These are phyloP conservation scores for Neofusicoccum umdonicola DNA, from an alignment of 2,329 filamentous ascomycete genomes.

Conservation along the genomic window DNA sequence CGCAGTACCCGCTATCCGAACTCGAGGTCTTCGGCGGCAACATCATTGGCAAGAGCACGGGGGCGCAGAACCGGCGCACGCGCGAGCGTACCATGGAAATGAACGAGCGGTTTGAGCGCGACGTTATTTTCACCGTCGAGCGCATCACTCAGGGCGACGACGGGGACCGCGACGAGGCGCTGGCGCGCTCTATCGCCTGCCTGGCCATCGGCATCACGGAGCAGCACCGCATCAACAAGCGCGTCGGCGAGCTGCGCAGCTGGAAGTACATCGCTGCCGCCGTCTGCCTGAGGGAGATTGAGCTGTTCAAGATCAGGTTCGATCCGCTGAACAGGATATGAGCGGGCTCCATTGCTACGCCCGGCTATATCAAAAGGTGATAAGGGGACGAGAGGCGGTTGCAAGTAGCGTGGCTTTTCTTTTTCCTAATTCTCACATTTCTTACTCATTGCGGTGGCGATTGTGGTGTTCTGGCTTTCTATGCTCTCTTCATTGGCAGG, in stretches of 20 bases:
- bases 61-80: constrained; percentile 32
- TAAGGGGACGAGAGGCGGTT: neutral
- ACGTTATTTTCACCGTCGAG: constrained; percentile 42
- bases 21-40: constrained; percentile 55
- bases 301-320: constrained; percentile 26
- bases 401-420: no score
- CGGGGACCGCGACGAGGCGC: constrained; percentile 37
- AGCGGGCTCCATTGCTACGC: neutral
- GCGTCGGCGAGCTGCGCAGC: constrained; percentile 42
- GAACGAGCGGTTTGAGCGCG: constrained; percentile 40
- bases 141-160: constrained; percentile 44
- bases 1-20: constrained; percentile 30
- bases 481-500: no score
- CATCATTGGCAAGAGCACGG: constrained; percentile 52
- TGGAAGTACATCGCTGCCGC: constrained; percentile 55
- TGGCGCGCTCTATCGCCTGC: constrained; percentile 53
- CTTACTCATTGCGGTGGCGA: neutral
- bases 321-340: constrained; percentile 11
- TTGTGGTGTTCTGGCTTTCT: neutral
- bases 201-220: constrained; percentile 44
- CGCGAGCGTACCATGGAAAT: constrained; percentile 34
- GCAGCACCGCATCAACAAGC: constrained; percentile 26
- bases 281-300: constrained; percentile 51
- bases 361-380: neutral
- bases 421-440: neutral